Evolutionary conservation across 129 eudicot species (phyloP), one percentile per base, ranked within the genome.

Genomic region (Oenanthe sinensis): DNA sequence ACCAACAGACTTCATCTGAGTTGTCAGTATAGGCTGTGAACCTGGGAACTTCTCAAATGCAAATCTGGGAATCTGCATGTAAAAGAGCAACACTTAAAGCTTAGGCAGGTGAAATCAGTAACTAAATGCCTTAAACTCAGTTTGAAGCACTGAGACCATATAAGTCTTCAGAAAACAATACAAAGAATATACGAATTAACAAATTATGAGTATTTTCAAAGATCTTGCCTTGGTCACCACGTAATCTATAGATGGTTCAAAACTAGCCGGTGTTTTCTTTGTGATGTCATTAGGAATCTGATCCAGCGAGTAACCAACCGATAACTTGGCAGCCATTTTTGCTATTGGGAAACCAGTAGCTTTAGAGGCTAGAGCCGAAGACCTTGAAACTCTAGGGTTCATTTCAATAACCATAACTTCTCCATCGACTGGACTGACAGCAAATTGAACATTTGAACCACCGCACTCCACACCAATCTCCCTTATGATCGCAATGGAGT

Each of bases 1-100:
- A 74, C 97, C 96, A 78, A 92, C 99, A 67, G 99, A 95, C 77
- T 95, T 95, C 99, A 95, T 95, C 83, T 95, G 99, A 49, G 99
- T 95, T 26, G 99, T 95, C 77, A 91, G 75, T 15, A 90, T 42
- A 1, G 99, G 89, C 84, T 88, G 83, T 11, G 99, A 95, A 30
- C 97, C 97, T 20, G 96, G 97, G 80, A 95, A 95, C 79, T 95
- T 95, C 92, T 92, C 99, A 52, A 95, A 95, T 22, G 99, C 99
- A 82, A 95, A 95, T 63, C 97, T 85, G 8, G 99, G 99, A 47
- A 95, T 95, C 99, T 95, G 89, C 79, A 86, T 24, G 50, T n/a
- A 36, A 54, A 75, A 47, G 1, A 47, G 63, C 17, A 65, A 37
- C 28, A 8, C 14, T 71, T 3, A 40, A 17, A 40, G 46, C 75